Percentiles rank a stretch among this genome's conserved stretches.
Evolutionary conservation across 345 rosid genomes (phyloP).

Genomic region (Erysimum cheiranthoides): DNA sequence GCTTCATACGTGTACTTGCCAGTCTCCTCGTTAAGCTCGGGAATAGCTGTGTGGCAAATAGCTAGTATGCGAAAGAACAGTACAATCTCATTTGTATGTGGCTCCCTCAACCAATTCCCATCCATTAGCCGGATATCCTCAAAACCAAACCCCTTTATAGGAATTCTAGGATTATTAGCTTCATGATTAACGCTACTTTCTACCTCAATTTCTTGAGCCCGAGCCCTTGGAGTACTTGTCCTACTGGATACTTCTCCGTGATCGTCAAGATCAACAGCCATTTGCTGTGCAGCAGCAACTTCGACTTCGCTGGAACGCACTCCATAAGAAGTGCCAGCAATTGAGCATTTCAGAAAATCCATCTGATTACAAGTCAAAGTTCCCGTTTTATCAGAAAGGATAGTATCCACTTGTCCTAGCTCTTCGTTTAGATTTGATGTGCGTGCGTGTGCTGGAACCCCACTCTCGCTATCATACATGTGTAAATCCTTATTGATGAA

Average conservation of each 20-base stretch:
- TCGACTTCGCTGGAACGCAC: constrained; percentile 80
- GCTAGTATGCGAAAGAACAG: constrained; percentile 80
- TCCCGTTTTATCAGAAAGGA: constrained; percentile 98
- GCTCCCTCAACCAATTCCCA: constrained; percentile 87
- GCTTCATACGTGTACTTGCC: constrained; percentile 80
- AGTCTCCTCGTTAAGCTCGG: constrained; percentile 81
- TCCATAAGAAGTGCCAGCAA: constrained; percentile 88
- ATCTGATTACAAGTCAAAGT: constrained; percentile 98
- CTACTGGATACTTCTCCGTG: constrained; percentile 48
- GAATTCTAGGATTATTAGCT: constrained; percentile 52
- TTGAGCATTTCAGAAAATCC: constrained; percentile 97
- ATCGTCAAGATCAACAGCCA: constrained; percentile 80
- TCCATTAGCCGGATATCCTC: constrained; percentile 78
- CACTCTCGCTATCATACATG: constrained; percentile 92
- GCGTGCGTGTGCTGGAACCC: constrained; percentile 83
- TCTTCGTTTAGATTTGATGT: constrained; percentile 98
- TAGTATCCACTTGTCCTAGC: constrained; percentile 95
- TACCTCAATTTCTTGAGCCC: constrained; percentile 69
- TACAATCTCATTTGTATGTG: constrained; percentile 55
- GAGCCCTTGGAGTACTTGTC: constrained; percentile 48
- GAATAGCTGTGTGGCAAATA: constrained; percentile 93
- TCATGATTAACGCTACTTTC: constrained; percentile 64
- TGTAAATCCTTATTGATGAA: constrained; percentile 84
- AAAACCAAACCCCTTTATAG: constrained; percentile 86
- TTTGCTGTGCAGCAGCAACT: constrained; percentile 85